A percentile compares a stretch with the other conserved stretches of the same genome.
phyloP scores from a whole-genome alignment of 768 basidiomycete species.

The Austroboletus eburneus region DNA sequence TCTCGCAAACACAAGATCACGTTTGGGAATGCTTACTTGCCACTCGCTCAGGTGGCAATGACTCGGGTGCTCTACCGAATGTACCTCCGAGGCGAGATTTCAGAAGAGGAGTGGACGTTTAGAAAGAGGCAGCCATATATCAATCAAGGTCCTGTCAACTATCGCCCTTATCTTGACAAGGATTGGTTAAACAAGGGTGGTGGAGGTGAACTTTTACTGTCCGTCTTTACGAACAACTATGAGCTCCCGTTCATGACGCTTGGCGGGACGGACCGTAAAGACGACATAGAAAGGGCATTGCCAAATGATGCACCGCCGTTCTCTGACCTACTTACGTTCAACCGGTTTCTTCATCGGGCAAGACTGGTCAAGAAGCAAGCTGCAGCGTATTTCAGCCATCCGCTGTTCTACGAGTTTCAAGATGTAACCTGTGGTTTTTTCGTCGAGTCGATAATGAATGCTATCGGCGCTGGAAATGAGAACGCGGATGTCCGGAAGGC shows the following conservation, averaged over 20 bases:
- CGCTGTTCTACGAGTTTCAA: conserved; percentile 46
- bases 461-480: conserved; percentile 13
- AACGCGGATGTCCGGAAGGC: too few relatives aligned
- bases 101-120: conserved; percentile 48
- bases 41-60: conserved; percentile 50
- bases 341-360: conserved; percentile 46
- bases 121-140: conserved; percentile 47
- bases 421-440: conserved; percentile 1
- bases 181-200: conserved; percentile 47
- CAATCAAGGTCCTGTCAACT: conserved; percentile 46
- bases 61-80: conserved; percentile 47
- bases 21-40: conserved; percentile 47
- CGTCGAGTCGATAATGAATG: neutral
- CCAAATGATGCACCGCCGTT: conserved; percentile 34
- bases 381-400: conserved; percentile 34
- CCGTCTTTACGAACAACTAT: conserved; percentile 41
- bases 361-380: conserved; percentile 36
- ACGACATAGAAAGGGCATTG: neutral
- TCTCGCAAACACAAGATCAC: conserved; percentile 44
- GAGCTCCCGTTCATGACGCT: conserved; percentile 40
- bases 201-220: conserved; percentile 37
- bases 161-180: conserved; percentile 46
- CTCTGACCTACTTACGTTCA: conserved; percentile 37
- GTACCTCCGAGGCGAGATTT: conserved; percentile 46
- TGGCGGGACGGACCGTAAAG: conserved; percentile 1